Conservation (phyloP, 148 eudicot species). For the Hydrangea macrophylla region DNA sequence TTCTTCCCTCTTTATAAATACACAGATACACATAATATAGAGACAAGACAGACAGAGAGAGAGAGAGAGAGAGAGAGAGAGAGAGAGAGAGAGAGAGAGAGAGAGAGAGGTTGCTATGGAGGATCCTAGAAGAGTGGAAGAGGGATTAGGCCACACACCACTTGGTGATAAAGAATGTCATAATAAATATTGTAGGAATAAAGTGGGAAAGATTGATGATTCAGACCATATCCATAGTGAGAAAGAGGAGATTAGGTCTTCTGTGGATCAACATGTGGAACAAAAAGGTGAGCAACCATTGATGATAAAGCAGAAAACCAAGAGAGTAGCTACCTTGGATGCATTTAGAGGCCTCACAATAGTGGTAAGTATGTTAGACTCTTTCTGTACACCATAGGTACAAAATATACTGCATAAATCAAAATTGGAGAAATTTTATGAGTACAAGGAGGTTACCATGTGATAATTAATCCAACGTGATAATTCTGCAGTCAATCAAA, state of each 20-base stretch:
- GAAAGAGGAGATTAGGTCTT: conserved; percentile 3
- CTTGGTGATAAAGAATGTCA: not conserved
- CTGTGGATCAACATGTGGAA: not conserved
- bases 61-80: too few species aligned
- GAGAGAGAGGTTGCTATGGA: conserved; percentile 7
- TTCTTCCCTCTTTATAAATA: not conserved
- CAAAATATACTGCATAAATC: too few species aligned
- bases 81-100: too few species aligned
- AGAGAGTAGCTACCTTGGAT: conserved; percentile 52
- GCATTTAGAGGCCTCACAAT: conserved; percentile 53
- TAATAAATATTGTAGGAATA: not conserved
- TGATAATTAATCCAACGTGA: too few species aligned
- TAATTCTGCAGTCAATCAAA: too few species aligned
- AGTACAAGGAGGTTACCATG: too few species aligned
- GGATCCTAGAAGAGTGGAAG: conserved; percentile 26
- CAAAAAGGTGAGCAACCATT: conserved; percentile 13
- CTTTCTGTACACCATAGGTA: not conserved
- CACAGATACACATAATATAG: too few species aligned
- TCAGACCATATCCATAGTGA: not conserved
- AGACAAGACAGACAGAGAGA: not conserved
- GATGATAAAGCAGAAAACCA: conserved; percentile 27
- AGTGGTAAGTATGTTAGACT: conserved; percentile 28
- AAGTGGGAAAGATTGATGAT: conserved; percentile 11
- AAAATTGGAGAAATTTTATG: too few species aligned
- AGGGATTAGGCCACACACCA: conserved; percentile 10